Conservation (phyloP, 73 alveolate genomes). For the Paramecium biaurelia region DNA sequence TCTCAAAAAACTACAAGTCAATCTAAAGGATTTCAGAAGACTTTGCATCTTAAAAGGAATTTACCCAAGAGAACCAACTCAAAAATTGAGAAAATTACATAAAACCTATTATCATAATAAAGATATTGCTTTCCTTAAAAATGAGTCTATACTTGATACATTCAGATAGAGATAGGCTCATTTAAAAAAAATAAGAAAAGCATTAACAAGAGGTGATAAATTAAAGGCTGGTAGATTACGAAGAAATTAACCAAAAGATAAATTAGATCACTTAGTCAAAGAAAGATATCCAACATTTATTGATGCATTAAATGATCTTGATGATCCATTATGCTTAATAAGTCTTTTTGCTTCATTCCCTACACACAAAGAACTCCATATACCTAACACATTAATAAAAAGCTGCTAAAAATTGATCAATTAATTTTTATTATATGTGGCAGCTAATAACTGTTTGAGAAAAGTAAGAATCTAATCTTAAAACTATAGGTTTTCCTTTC, state of each 20-base stretch:
- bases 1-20: slow-evolving; percentile 85
- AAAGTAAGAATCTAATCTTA: neutral
- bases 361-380: slow-evolving; percentile 79
- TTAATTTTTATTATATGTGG: slow-evolving; percentile 39
- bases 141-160: slow-evolving; percentile 78
- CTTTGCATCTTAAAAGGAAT: slow-evolving; percentile 98
- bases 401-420: slow-evolving; percentile 45
- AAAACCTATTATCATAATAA: slow-evolving; percentile 97
- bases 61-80: slow-evolving; percentile 99
- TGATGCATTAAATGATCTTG: slow-evolving; percentile 98
- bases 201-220: slow-evolving; percentile 71
- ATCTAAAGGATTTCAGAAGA: slow-evolving; percentile 88
- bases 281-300: slow-evolving; percentile 99
- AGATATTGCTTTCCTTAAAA: slow-evolving; percentile 91
- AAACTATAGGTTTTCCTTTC: slow-evolving; percentile 25
- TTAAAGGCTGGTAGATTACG: slow-evolving; percentile 69
- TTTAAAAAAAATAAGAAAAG: slow-evolving; percentile 77
- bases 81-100: slow-evolving; percentile 94
- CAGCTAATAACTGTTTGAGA: slow-evolving; percentile 51
- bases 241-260: slow-evolving; percentile 89
- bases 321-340: slow-evolving; percentile 97
- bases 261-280: slow-evolving; percentile 91
- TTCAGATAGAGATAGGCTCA: slow-evolving; percentile 81
- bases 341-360: slow-evolving; percentile 96
- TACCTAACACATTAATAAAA: slow-evolving; percentile 47